A percentile compares a stretch with the other conserved stretches of the same genome.
Conservation (phyloP, 805 yeast species). For the Clavispora asparagi region DNA sequence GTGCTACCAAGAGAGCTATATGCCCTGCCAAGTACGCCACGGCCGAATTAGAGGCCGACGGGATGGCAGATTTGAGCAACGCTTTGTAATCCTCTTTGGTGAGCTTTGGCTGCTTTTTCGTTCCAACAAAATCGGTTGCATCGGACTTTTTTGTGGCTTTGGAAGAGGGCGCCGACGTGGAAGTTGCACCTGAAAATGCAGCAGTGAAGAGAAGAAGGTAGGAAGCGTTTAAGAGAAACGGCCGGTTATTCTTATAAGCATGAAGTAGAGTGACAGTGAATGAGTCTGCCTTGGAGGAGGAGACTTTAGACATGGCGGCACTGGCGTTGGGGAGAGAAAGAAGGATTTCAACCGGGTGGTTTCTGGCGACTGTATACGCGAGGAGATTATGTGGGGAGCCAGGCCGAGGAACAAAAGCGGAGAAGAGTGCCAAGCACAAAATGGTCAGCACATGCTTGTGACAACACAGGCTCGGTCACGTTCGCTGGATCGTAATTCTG, state of each 20-base stretch:
- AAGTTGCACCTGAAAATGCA: slow-evolving; percentile 40
- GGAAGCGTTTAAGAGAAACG: slow-evolving; percentile 36
- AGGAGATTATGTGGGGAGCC: slow-evolving; percentile 5
- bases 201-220: slow-evolving; percentile 38
- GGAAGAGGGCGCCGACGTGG: slow-evolving; percentile 12
- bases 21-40: slow-evolving; percentile 44
- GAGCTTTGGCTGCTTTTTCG: slow-evolving; percentile 21
- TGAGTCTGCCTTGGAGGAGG: slow-evolving; percentile 3
- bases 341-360: background rate
- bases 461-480: too few species aligned
- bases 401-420: slow-evolving; percentile 2
- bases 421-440: background rate
- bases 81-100: slow-evolving; percentile 25
- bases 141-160: slow-evolving; percentile 7
- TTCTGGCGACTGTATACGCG: background rate
- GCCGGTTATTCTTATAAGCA: slow-evolving; percentile 36
- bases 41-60: slow-evolving; percentile 24
- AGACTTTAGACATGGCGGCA: slow-evolving; percentile 1
- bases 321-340: background rate
- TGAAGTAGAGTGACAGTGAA: slow-evolving; percentile 25
- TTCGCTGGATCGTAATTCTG: too few species aligned
- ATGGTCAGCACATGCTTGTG: background rate
- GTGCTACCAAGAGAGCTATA: slow-evolving; percentile 51
- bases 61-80: slow-evolving; percentile 32
- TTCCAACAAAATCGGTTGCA: slow-evolving; percentile 2